Evolutionary conservation across 225 moss, liverwort and hornwort species (phyloP).

Genomic region (Physcomitrellopsis africana): DNA sequence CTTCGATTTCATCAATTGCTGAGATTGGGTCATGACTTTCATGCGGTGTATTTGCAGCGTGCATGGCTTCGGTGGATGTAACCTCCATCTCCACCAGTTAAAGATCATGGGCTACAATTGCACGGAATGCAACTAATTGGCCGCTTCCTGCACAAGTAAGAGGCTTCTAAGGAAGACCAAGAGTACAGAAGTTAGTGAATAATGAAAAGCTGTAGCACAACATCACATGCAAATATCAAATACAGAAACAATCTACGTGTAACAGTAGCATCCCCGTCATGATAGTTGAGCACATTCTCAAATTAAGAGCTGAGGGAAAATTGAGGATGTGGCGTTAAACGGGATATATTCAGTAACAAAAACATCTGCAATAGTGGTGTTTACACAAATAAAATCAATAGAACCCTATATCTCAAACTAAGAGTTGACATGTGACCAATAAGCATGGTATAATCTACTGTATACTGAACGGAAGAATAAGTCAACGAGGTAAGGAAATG

Average conservation of each 20-base stretch:
- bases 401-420: neutral
- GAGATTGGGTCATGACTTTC: slow-evolving; percentile 31
- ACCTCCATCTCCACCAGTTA: slow-evolving; percentile 29
- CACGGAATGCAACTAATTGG: slow-evolving; percentile 2
- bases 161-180: neutral
- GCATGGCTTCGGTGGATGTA: slow-evolving; percentile 35
- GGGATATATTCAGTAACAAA: no score
- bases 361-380: no score
- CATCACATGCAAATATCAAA: no score
- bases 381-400: neutral
- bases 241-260: no score
- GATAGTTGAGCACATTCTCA: no score
- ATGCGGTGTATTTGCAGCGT: slow-evolving; percentile 23
- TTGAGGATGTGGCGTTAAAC: no score
- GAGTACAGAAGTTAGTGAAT: neutral
- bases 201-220: neutral
- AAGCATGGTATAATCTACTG: neutral
- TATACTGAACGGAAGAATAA: neutral
- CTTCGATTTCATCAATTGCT: slow-evolving; percentile 31
- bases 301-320: no score
- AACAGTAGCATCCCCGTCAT: no score
- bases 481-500: neutral
- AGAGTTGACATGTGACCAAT: no score
- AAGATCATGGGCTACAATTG: slow-evolving; percentile 29
- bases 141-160: slow-evolving; percentile 19